Base-by-base conservation (phyloP, 441 rosid species). In the Rhodomyrtus psidioides region DNA sequence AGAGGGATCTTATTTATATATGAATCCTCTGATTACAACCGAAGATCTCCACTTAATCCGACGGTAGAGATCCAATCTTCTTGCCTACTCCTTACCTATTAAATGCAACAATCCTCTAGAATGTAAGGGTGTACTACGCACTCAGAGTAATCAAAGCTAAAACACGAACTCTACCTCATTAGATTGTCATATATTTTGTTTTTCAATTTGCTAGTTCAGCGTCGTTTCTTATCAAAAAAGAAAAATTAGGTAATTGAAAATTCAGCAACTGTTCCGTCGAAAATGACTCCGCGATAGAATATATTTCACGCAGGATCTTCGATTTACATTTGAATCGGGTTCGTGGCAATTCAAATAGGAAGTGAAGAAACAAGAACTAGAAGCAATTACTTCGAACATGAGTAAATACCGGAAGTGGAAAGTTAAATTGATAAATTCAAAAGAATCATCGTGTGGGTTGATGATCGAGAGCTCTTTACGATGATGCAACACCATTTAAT, bases 301-400 rank as follows among this genome's bases (percentile, higher is more conserved):
- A 62, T 1, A 2, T 62, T 16, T 17, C 2, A 17, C 0, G 24
- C 0, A 0, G 2, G 4, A 30, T 62, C 23, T 16, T 62, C 6
- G 0, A 3, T 30, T 30, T 9, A 8, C 5, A 62, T 62, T 62
- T 19, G 0, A 62, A 8, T 30, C 0, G 2, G 4, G 1, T 62
- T 17, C 44, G 0, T 17, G 7, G 44, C 7, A 2, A 30, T 30
- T 30, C 0, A 0, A 9, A 62, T 0, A 0, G 5, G 6, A 30
- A 62, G 44, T 8, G 24, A 9, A 9, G 53, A 24, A 17, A 62
- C 24, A 0, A 34, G 13, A 62, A 17, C 4, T 21, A 30, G 19
- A 62, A 62, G 24, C 2, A 30, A 17, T 62, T 17, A 28, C 24
- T 26, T 6, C 17, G n/a, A n/a, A n/a, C n/a, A n/a, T n/a, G n/a